Conservation (phyloP, 2,329 filamentous ascomycete genomes). For the Aspergillus luchuensis region DNA sequence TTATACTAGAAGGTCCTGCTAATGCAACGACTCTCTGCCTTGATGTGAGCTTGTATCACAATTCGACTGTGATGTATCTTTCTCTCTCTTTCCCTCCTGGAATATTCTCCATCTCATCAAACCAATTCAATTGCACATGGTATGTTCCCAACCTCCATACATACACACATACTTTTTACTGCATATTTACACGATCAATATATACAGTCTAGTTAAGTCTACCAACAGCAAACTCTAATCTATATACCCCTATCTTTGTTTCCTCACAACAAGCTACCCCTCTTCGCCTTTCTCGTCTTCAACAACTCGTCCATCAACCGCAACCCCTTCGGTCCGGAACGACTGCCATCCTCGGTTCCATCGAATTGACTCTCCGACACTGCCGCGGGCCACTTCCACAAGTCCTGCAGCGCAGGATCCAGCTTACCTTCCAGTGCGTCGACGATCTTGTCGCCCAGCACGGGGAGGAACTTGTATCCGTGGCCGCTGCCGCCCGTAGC, state of each 20-base stretch:
- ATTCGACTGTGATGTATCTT: no score
- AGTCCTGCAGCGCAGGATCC: conserved; percentile 40
- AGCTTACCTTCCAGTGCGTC: conserved; percentile 50
- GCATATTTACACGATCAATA: no score
- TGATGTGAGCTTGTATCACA: no score
- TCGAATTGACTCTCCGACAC: conserved; percentile 28
- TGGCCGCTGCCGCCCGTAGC: conserved; percentile 58
- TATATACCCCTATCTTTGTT: no score
- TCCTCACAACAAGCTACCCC: conserved; percentile 27
- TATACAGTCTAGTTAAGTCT: background rate
- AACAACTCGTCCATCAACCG: conserved; percentile 43
- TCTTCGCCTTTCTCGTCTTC: conserved; percentile 29
- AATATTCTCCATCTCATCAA: no score
- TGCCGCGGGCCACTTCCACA: conserved; percentile 47
- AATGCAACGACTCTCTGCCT: no score
- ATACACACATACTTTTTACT: no score
- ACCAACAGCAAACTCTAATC: background rate
- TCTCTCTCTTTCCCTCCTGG: no score
- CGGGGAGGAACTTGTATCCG: conserved; percentile 57
- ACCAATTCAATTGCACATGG: no score
- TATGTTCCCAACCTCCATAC: no score
- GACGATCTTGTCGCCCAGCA: conserved; percentile 55
- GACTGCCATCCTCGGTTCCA: conserved; percentile 41
- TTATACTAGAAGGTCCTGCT: no score
- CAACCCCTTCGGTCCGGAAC: conserved; percentile 39